Evolutionary conservation across 345 rosid genomes (phyloP), one percentile per base, ranked within the genome.

Genomic region (Rhizophora mangle): DNA sequence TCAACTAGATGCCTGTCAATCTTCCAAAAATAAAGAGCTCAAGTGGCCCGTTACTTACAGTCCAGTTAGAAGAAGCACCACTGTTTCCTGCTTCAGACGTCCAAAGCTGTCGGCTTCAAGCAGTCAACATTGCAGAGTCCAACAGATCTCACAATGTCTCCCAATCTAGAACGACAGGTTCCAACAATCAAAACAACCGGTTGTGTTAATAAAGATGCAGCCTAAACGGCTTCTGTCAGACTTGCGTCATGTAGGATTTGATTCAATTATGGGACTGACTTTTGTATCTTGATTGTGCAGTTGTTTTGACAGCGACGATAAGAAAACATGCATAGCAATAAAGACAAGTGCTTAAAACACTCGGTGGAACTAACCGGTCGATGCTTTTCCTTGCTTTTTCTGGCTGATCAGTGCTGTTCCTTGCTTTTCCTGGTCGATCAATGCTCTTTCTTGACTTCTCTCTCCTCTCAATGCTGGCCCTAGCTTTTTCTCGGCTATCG

Each of bases 311-410:
- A 13, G 49, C 3, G 8, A 43, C 3, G 29, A 55, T 9, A 9
- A 24, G 22, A 9, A 22, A 22, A 15, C 24, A 24, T 22, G 24
- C 1, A 24, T 55, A 10, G 29, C 13, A 24, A 9, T 4, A 22
- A 26, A 2, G 30, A 26, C 30, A 55, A 26, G 22, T 3, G 22
- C 29, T 55, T 22, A 24, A 34, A 31, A 36, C 2, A 60, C 21
- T 58, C 13, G 24, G 18, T 30, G 16, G 24, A 56, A 74, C 86
- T 80, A 46, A 90, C 96, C 96, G 75, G 70, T 93, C 96, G 19
- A 93, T 82, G 85, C 96, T 93, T 60, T 86, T 93, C 69, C 96
- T 86, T 11, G 87, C 83, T 74, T 77, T 83, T 51, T 93, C 96
- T 0, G 82, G 79, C 39, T 84, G 87, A 71, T 84, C 93, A 15